phyloP scores from a whole-genome alignment of 257 asterid species.

The Solanum habrochaites region DNA sequence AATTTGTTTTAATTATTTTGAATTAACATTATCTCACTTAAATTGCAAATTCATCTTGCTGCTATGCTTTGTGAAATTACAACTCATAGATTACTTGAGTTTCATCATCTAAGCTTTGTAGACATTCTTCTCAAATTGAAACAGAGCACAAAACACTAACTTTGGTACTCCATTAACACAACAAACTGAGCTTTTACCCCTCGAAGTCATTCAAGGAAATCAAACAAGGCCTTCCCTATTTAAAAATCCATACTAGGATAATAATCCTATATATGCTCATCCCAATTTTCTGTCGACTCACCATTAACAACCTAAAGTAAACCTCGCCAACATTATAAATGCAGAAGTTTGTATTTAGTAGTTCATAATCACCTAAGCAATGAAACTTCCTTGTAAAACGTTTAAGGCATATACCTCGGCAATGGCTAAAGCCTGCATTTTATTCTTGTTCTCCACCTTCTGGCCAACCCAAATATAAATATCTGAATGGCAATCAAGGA shows the following conservation, averaged over 20 bases:
- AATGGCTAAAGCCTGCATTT: conserved; percentile 55
- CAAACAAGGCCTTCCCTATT: neutral
- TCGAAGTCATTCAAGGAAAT: neutral
- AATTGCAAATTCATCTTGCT: neutral
- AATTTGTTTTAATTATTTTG: neutral
- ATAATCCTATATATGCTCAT: neutral
- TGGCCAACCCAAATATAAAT: conserved; percentile 94
- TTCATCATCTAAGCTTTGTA: neutral
- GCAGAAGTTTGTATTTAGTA: neutral
- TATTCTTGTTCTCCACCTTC: conserved; percentile 56
- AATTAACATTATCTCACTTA: neutral
- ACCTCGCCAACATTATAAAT: neutral
- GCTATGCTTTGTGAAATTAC: neutral
- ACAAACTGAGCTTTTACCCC: neutral
- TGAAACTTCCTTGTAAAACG: neutral
- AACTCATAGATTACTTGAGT: neutral
- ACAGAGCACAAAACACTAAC: neutral
- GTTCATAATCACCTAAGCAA: neutral
- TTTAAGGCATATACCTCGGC: conserved; percentile 61
- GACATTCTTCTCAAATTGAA: neutral
- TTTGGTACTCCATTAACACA: neutral
- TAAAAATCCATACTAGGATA: neutral
- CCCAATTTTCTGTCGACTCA: conserved; percentile 33
- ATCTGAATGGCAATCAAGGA: conserved; percentile 85
- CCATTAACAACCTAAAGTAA: neutral